phyloP scores from a whole-genome alignment of 495 filamentous ascomycete species.

The Daldinia loculata region DNA sequence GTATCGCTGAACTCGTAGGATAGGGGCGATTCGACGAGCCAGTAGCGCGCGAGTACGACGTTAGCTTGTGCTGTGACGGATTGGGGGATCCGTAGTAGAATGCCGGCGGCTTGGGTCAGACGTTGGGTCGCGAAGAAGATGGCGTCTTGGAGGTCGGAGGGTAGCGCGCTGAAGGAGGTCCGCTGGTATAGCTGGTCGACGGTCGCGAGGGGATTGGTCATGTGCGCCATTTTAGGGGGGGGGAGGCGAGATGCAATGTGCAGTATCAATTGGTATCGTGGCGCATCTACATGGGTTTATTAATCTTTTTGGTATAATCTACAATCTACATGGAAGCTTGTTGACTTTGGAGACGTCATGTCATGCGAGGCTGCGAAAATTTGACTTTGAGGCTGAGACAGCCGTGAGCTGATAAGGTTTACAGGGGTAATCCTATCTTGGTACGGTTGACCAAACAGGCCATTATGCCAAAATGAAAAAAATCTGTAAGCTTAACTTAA shows the following conservation, averaged over 20 bases:
- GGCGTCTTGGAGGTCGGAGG: conserved; percentile 78
- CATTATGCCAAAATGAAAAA: no score
- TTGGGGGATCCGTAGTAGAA: conserved; percentile 86
- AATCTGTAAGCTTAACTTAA: no score
- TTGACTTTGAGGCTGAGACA: conserved; percentile 37
- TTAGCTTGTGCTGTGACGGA: conserved; percentile 89
- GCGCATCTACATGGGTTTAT: no score
- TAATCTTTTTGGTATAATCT: no score
- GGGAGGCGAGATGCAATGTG: no score
- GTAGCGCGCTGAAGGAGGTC: conserved; percentile 68
- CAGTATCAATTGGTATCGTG: no score
- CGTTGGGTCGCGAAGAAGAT: conserved; percentile 73
- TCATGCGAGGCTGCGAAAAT: conserved; percentile 33
- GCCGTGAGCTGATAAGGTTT: conserved; percentile 13
- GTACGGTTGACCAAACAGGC: no score
- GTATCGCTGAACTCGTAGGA: conserved; percentile 66
- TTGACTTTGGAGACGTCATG: conserved; percentile 26
- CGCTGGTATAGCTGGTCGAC: conserved; percentile 72
- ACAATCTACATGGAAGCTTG: not conserved
- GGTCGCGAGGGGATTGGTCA: conserved; percentile 89
- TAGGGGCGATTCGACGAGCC: conserved; percentile 65
- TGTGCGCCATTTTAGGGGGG: conserved; percentile 54
- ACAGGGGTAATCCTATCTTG: conserved; percentile 21
- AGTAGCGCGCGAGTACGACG: conserved; percentile 89
- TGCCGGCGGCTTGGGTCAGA: conserved; percentile 87